Percentiles rank a stretch among this genome's conserved stretches.
Conservation (phyloP, 495 filamentous ascomycete genomes). For the Aspergillus asperescens region DNA sequence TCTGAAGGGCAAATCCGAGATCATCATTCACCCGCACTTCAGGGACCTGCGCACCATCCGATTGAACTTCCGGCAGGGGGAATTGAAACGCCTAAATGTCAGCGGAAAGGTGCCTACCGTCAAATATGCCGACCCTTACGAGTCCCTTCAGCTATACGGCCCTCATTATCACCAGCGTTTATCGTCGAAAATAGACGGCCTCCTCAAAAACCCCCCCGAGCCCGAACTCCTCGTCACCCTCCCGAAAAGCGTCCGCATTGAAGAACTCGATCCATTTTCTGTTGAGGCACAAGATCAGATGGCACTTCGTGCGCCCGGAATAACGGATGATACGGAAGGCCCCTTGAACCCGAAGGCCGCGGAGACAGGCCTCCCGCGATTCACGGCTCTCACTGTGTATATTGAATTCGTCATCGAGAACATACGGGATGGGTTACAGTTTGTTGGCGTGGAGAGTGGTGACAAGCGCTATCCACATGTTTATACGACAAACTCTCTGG, state of each 20-base stretch:
- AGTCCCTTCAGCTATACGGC: constrained; percentile 58
- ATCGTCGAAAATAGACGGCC: constrained; percentile 55
- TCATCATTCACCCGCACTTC: constrained; percentile 66
- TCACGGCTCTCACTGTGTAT: constrained; percentile 51
- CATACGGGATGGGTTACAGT: constrained; percentile 81
- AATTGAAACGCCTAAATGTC: constrained; percentile 62
- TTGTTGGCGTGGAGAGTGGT: constrained; percentile 73
- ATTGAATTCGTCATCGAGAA: constrained; percentile 72
- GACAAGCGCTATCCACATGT: constrained; percentile 83
- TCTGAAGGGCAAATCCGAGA: constrained; percentile 73
- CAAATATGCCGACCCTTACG: constrained; percentile 72
- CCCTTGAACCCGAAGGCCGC: constrained; percentile 28
- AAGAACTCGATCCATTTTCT: constrained; percentile 56
- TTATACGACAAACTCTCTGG: constrained; percentile 75
- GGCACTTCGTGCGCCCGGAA: constrained; percentile 33
- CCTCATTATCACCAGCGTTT: constrained; percentile 76
- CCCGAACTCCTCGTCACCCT: constrained; percentile 59
- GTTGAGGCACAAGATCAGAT: constrained; percentile 47
- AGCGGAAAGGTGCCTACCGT: constrained; percentile 56
- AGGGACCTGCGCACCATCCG: constrained; percentile 63
- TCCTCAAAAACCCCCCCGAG: constrained; percentile 53
- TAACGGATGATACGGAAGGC: constrained; percentile 36
- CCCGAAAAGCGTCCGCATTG: constrained; percentile 61
- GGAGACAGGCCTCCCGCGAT: constrained; percentile 43
- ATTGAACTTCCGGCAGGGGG: constrained; percentile 83